Evolutionary conservation across 192 early-diverging fungal species (phyloP).

Genomic region (Gorgonomyces haynaldii): DNA sequence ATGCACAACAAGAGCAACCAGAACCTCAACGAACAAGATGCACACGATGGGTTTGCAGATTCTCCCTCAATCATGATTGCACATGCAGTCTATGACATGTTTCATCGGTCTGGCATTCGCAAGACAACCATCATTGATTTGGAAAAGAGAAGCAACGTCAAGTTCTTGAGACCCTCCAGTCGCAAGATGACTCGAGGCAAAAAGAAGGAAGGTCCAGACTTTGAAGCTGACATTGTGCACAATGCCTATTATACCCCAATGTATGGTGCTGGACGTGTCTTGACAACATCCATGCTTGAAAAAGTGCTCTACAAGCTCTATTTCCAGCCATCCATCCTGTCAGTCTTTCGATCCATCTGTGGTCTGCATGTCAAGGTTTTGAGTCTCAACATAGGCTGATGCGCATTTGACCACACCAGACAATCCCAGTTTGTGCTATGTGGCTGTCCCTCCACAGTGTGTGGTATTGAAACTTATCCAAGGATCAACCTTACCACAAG

Average conservation of each 20-base stretch:
- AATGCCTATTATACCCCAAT: slow-evolving; percentile 35
- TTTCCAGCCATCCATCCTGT: slow-evolving; percentile 43
- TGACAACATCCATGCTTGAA: slow-evolving; percentile 41
- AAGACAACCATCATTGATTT: background rate
- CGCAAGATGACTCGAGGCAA: background rate
- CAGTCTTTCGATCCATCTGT: slow-evolving; percentile 49
- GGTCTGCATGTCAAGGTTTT: slow-evolving; percentile 25
- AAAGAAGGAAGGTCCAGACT: background rate
- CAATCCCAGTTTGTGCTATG: slow-evolving; percentile 21
- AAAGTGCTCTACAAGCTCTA: slow-evolving; percentile 37
- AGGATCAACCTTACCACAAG: slow-evolving; percentile 29
- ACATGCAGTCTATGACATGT: background rate
- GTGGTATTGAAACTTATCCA: slow-evolving; percentile 5
- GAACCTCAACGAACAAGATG: background rate
- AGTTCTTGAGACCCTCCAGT: background rate
- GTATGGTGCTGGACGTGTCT: slow-evolving; percentile 54
- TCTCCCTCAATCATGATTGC: slow-evolving; percentile 1
- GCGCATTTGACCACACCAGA: slow-evolving; percentile 11
- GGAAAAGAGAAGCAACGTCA: background rate
- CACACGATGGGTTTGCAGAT: background rate
- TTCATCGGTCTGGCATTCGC: background rate
- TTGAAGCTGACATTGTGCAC: background rate
- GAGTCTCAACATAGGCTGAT: background rate
- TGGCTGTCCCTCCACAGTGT: slow-evolving; percentile 31
- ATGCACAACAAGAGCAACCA: background rate